These are phyloP conservation scores for Penicillium dipodomyicola DNA, from an alignment of 495 filamentous ascomycete species.

Conservation along the genomic window DNA sequence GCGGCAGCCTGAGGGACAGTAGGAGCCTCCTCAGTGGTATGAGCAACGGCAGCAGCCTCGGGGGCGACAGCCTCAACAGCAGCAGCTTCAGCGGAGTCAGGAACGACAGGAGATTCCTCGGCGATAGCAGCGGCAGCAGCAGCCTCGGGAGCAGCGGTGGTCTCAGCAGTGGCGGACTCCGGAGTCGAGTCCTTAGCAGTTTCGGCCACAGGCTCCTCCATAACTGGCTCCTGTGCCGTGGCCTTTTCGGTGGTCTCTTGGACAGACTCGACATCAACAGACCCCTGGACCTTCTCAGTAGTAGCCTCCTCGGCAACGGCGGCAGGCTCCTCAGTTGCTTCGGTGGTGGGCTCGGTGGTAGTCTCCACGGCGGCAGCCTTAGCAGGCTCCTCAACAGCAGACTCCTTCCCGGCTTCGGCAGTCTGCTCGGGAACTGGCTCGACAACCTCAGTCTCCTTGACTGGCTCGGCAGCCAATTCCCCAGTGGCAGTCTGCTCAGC, in stretches of 20 bases:
- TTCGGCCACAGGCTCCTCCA: conserved; percentile 16
- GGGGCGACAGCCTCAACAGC: conserved; percentile 8
- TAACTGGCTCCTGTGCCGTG: conserved; percentile 9
- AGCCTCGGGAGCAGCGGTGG: conserved; percentile 10
- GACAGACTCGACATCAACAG: not conserved
- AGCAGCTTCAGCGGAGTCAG: too few species aligned
- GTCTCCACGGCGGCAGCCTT: conserved; percentile 1
- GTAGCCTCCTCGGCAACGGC: conserved; percentile 5
- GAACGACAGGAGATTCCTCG: too few species aligned
- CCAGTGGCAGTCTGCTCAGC: conserved; percentile 9
- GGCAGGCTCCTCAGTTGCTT: conserved; percentile 3
- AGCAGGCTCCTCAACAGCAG: conserved; percentile 1
- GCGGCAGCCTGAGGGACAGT: not conserved
- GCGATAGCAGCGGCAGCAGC: not conserved
- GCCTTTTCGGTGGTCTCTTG: conserved; percentile 11
- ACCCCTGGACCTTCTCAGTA: not conserved
- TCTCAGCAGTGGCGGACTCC: conserved; percentile 8
- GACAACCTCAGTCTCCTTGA: not conserved
- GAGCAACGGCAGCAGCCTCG: not conserved
- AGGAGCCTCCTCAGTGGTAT: not conserved
- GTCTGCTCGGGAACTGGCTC: conserved; percentile 1
- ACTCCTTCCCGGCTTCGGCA: not conserved
- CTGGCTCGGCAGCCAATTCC: conserved; percentile 5
- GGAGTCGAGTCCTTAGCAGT: conserved; percentile 4
- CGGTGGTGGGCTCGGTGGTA: not conserved